phyloP scores from a whole-genome alignment of 495 filamentous ascomycete species.

The Neurospora hispaniola region DNA sequence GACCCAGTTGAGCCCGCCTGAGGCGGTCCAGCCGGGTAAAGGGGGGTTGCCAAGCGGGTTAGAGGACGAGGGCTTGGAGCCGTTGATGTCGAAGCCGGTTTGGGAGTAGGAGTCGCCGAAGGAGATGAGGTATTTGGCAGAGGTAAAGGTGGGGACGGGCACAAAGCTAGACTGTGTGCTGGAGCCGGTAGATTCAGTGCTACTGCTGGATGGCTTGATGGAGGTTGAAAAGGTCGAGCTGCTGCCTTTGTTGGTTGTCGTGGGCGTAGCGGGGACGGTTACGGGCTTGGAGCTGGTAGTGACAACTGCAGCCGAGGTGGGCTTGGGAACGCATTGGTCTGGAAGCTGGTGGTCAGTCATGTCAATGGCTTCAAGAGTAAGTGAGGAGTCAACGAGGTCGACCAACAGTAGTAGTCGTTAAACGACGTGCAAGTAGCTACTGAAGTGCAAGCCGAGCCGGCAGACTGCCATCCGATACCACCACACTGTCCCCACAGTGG shows the following conservation, averaged over 20 bases:
- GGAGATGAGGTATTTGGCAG: constrained; percentile 22
- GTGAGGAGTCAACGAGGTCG: not conserved
- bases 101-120: constrained; percentile 44
- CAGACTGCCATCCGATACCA: constrained; percentile 6
- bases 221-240: not conserved
- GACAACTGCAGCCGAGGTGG: not conserved
- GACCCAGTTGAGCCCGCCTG: constrained; percentile 58
- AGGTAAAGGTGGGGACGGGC: not conserved
- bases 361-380: not conserved
- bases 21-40: constrained; percentile 49
- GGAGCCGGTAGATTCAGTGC: not conserved
- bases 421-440: constrained; percentile 9
- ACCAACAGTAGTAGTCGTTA: constrained; percentile 15
- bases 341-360: not conserved
- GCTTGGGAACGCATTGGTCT: not conserved
- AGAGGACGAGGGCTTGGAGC: constrained; percentile 45
- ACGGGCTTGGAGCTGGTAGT: not conserved
- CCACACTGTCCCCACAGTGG: constrained; percentile 12
- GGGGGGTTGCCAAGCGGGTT: constrained; percentile 73
- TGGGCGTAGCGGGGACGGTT: not conserved
- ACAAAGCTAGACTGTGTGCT: not conserved
- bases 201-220: not conserved
- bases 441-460: constrained; percentile 9
- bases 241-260: not conserved
- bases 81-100: constrained; percentile 53